A percentile compares a stretch with the other conserved stretches of the same genome.
These are phyloP conservation scores for Penicillium crustosum DNA, from an alignment of 2,329 filamentous ascomycete species.

Conservation along the genomic window DNA sequence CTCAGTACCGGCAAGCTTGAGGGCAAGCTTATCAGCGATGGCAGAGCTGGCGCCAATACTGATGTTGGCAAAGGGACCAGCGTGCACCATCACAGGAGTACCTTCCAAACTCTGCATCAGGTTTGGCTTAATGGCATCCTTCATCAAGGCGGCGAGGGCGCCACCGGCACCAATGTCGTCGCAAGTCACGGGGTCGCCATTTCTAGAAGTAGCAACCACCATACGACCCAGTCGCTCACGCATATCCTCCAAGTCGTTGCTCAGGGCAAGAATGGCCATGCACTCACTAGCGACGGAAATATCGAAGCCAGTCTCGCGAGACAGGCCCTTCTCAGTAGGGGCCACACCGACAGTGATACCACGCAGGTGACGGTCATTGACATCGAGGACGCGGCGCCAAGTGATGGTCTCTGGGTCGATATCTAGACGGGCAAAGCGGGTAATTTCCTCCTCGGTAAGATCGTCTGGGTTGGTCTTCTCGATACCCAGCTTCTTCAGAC, in stretches of 20 bases:
- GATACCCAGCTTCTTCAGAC: slow-evolving; percentile 93
- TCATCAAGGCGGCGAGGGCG: slow-evolving; percentile 91
- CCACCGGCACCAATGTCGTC: slow-evolving; percentile 93
- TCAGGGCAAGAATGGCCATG: slow-evolving; percentile 96
- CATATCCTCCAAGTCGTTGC: slow-evolving; percentile 83
- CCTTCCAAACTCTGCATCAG: slow-evolving; percentile 98
- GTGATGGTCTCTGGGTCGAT: slow-evolving; percentile 97
- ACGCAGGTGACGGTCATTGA: slow-evolving; percentile 92
- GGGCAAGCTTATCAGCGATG: slow-evolving; percentile 87
- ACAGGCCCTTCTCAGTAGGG: slow-evolving; percentile 84
- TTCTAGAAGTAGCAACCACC: slow-evolving; percentile 85
- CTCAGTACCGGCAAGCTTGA: slow-evolving; percentile 95
- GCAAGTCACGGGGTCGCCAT: slow-evolving; percentile 88
- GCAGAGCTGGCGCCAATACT: slow-evolving; percentile 96
- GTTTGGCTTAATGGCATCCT: slow-evolving; percentile 97
- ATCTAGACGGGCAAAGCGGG: slow-evolving; percentile 85
- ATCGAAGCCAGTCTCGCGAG: slow-evolving; percentile 88
- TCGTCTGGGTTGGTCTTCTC: slow-evolving; percentile 91
- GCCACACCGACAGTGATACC: slow-evolving; percentile 86
- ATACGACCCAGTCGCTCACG: slow-evolving; percentile 90
- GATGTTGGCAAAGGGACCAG: slow-evolving; percentile 97
- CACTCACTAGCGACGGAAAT: slow-evolving; percentile 97
- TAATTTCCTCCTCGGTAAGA: slow-evolving; percentile 84
- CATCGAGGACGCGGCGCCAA: slow-evolving; percentile 92
- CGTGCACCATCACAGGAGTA: slow-evolving; percentile 95